Percentiles rank a stretch among this genome's conserved stretches.
phyloP scores from a whole-genome alignment of 352 stramenopile species.

The Thraustochytrium striatum region DNA sequence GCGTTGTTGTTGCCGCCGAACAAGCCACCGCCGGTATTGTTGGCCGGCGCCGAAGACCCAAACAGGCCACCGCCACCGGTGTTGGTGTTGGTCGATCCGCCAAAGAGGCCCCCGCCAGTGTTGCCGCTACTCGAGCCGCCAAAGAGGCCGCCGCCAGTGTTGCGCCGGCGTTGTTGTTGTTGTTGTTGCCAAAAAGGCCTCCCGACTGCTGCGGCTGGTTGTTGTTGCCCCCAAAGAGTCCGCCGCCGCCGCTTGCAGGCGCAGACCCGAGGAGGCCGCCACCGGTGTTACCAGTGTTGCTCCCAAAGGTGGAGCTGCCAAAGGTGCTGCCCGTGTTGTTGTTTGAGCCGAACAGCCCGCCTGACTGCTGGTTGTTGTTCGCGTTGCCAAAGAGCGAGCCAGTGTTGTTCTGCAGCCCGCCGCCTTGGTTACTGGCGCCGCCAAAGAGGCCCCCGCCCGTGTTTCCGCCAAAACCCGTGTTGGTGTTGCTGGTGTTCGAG shows the following conservation, averaged over 20 bases:
- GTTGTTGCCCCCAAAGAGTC: not conserved
- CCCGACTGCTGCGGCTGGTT: not conserved
- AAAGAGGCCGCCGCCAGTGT: not conserved
- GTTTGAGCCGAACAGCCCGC: slow-evolving; percentile 3
- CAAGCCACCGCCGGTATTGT: slow-evolving; percentile 22
- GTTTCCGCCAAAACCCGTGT: not conserved
- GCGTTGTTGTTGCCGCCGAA: slow-evolving; percentile 46
- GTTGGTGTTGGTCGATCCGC: slow-evolving; percentile 5
- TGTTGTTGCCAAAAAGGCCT: not conserved
- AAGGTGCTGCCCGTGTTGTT: not conserved
- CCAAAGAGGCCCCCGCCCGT: slow-evolving; percentile 3
- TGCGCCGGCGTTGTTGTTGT: not conserved
- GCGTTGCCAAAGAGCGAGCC: not conserved
- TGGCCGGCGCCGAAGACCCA: not conserved
- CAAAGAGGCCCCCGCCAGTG: not conserved
- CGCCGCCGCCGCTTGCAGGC: no score
- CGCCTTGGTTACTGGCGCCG: not conserved
- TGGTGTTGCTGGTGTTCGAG: not conserved
- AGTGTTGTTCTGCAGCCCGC: not conserved
- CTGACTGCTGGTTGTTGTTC: not conserved
- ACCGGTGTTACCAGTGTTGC: not conserved
- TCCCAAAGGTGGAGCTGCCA: not conserved
- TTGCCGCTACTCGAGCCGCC: not conserved
- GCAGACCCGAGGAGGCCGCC: no score
- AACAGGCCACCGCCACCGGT: slow-evolving; percentile 10